Conservation (phyloP, 352 stramenopile species). For the Chrysophaeum taylorii region DNA sequence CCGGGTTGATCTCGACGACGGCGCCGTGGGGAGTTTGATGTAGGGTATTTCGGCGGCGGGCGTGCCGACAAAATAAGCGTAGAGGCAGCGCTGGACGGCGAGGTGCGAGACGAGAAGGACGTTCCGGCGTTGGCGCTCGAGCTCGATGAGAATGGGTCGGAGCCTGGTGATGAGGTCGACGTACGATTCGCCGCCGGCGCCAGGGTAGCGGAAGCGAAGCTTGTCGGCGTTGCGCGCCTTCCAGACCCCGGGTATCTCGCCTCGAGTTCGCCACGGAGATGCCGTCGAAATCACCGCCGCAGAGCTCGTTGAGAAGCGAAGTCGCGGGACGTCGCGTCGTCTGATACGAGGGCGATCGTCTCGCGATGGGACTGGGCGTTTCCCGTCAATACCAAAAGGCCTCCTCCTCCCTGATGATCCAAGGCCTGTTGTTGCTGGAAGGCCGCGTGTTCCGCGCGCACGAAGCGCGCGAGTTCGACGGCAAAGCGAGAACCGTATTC, state of each 20-base stretch:
- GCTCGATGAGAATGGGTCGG: conserved; percentile 76
- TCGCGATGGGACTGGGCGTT: conserved; percentile 32
- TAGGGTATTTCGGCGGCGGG: conserved; percentile 31
- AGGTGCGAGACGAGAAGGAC: conserved; percentile 39
- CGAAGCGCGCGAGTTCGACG: conserved; percentile 63
- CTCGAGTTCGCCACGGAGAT: conserved; percentile 68
- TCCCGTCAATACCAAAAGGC: conserved; percentile 43
- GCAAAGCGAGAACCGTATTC: conserved; percentile 62
- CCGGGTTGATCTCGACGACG: conserved; percentile 32
- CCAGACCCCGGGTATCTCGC: conserved; percentile 71
- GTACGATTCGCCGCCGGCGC: conserved; percentile 78
- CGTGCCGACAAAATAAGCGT: conserved; percentile 43
- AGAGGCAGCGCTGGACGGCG: conserved; percentile 39
- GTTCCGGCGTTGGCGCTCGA: conserved; percentile 36
- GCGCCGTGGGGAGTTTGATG: conserved; percentile 31
- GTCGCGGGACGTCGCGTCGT: conserved; percentile 40
- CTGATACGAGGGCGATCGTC: conserved; percentile 21
- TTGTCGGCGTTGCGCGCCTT: conserved; percentile 69
- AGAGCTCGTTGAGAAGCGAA: conserved; percentile 76
- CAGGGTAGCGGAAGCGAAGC: conserved; percentile 71
- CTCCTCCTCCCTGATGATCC: conserved; percentile 45
- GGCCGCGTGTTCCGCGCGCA: conserved; percentile 57
- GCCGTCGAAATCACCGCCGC: conserved; percentile 73
- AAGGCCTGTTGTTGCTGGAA: too few relatives aligned
- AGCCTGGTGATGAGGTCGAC: conserved; percentile 80